A percentile compares a stretch with the other conserved stretches of the same genome.
These are phyloP conservation scores for Tetrapyrgos nigripes DNA, from an alignment of 1,284 basidiomycete genomes.

Conservation along the genomic window DNA sequence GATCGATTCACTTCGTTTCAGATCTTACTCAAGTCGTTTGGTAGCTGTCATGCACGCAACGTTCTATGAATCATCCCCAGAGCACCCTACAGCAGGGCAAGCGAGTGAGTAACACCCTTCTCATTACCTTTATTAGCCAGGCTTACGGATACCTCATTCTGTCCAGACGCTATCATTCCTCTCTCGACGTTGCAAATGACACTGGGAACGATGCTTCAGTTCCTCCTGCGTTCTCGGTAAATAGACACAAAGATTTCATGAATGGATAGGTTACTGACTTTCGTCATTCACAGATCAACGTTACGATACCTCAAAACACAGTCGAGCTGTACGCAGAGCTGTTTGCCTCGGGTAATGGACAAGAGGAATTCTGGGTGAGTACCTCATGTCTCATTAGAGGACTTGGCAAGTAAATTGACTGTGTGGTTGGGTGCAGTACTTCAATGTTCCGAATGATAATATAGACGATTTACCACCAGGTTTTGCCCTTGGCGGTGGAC, in stretches of 20 bases:
- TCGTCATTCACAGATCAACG: constrained; percentile 54
- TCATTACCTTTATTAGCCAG: neutral
- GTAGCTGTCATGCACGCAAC: constrained; percentile 73
- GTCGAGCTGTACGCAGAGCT: constrained; percentile 75
- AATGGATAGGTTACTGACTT: neutral
- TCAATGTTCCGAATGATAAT: constrained; percentile 70
- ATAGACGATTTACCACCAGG: constrained; percentile 59
- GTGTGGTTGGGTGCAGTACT: constrained; percentile 65
- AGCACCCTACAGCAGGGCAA: constrained; percentile 62
- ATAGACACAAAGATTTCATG: constrained; percentile 19
- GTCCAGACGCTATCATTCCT: constrained; percentile 55
- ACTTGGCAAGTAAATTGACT: constrained; percentile 11
- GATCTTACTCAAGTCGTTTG: neutral
- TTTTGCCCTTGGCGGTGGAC: constrained; percentile 43
- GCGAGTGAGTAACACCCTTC: constrained; percentile 52
- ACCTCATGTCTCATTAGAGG: constrained; percentile 13
- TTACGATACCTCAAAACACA: constrained; percentile 73
- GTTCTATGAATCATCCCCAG: constrained; percentile 64
- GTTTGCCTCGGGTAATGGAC: constrained; percentile 73
- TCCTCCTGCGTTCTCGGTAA: constrained; percentile 73
- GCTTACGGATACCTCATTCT: neutral
- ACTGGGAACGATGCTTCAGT: constrained; percentile 74
- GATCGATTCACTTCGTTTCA: neutral
- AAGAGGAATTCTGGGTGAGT: constrained; percentile 80
- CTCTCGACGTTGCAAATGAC: constrained; percentile 66